Percentiles rank a stretch among this genome's conserved stretches.
Conservation (phyloP, 148 eudicot species). For the Persicaria tinctoria region DNA sequence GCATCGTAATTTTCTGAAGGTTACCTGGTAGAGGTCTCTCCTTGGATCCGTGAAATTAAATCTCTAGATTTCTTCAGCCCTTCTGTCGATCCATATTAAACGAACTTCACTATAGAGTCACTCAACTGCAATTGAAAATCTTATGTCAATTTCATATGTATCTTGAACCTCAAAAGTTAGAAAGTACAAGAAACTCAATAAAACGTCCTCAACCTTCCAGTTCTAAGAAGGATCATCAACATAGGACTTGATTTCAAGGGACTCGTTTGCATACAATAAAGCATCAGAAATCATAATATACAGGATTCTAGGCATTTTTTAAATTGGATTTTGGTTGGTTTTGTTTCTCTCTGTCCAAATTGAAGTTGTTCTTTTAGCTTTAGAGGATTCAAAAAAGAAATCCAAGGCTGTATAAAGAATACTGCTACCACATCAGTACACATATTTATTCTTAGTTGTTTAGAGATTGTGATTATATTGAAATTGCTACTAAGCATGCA, state of each 20-base stretch:
- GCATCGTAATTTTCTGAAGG: not conserved
- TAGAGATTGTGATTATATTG: too few relatives aligned
- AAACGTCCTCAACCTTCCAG: conserved; percentile 64
- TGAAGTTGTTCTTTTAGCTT: too few relatives aligned
- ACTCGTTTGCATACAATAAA: conserved; percentile 57
- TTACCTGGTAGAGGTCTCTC: conserved; percentile 92
- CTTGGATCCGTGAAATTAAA: conserved; percentile 70
- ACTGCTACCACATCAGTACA: too few relatives aligned
- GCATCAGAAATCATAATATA: conserved; percentile 77
- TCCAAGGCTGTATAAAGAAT: too few relatives aligned
- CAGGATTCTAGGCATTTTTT: too few relatives aligned
- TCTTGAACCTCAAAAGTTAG: not conserved
- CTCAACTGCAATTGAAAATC: conserved; percentile 48
- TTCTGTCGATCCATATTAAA: conserved; percentile 45
- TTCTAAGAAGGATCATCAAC: conserved; percentile 76
- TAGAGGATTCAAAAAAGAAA: too few relatives aligned
- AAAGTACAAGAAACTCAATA: not conserved
- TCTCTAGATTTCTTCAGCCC: conserved; percentile 78
- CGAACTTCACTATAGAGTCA: conserved; percentile 72
- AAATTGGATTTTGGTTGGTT: too few relatives aligned
- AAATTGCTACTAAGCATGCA: too few relatives aligned
- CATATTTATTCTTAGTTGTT: too few relatives aligned
- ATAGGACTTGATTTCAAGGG: conserved; percentile 51
- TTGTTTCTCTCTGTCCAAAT: too few relatives aligned
- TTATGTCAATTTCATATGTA: not conserved